Base-by-base conservation (phyloP, 495 filamentous ascomycete genomes). In the Halenospora varia region DNA sequence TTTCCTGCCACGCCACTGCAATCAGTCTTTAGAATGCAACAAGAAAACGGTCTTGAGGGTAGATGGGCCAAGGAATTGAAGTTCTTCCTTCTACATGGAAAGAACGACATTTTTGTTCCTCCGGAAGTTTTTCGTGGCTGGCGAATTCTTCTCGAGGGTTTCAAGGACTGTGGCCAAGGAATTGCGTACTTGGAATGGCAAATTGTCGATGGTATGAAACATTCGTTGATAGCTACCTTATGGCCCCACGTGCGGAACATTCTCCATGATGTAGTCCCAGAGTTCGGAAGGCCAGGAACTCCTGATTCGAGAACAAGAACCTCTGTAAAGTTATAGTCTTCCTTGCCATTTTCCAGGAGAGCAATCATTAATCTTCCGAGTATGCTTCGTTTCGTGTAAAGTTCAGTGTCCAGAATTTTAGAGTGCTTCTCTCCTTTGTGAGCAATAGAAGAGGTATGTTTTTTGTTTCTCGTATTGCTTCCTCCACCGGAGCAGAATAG, bases 41-140 rank as follows among this genome's bases (percentile, higher is more conserved):
- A 22, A 6, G 25, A 53, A 18, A 53, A 59, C 22, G 20, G 42
- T 2, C 42, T 59, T 15, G 49, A 40, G 18, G 50, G 49, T 9
- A 13, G 18, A 15, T 59, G 56, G 56, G 53, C 49, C 44, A 59
- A 59, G 23, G 26, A 48, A 13, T 51, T 48, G 45, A 29, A 10
- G 9, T 52, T 61, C 10, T 56, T 61, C 24, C 45, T 61, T 52
- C 23, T 61, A 19, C 58, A 56, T 39, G 58, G 58, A 17, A 25
- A 51, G 9, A 25, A 48, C 1, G 58, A 61, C 23, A 25, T 55
- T 1, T 56, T 61, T 44, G 45, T 61, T 3, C 51, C 53, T 4
- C 19, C 22, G 2, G 51, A 55, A 29, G 35, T 56, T 10, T 46
- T 46, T 39, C 23, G 41, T 8, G 47, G 13, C 1, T 61, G 58